phyloP scores from a whole-genome alignment of 2,329 filamentous ascomycete genomes.

The Claviceps pusilla region DNA sequence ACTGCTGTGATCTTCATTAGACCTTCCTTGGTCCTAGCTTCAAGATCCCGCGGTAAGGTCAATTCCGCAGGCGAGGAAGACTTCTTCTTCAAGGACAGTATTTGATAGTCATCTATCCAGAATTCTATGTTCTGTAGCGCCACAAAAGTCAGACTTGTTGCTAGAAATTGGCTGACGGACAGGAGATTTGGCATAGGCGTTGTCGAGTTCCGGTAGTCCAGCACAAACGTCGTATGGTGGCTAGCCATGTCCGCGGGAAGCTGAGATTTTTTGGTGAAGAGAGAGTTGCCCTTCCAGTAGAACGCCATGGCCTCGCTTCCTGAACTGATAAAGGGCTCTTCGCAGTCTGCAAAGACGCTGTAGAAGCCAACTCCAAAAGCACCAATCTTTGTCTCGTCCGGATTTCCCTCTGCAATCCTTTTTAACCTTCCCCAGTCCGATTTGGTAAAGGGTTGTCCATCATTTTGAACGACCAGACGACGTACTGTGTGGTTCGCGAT shows the following conservation, averaged over 20 bases:
- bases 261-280: slow-evolving; percentile 78
- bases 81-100: slow-evolving; percentile 71
- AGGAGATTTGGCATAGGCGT: slow-evolving; percentile 76
- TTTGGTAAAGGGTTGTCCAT: slow-evolving; percentile 73
- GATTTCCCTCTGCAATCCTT: slow-evolving; percentile 96
- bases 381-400: slow-evolving; percentile 96
- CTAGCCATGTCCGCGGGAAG: slow-evolving; percentile 52
- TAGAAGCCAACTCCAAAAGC: slow-evolving; percentile 98
- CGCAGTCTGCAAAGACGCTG: slow-evolving; percentile 94
- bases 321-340: slow-evolving; percentile 92
- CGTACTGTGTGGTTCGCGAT: slow-evolving; percentile 74
- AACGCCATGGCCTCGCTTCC: slow-evolving; percentile 92
- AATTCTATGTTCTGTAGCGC: slow-evolving; percentile 76
- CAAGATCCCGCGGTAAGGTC: slow-evolving; percentile 60
- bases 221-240: slow-evolving; percentile 73
- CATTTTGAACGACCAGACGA: slow-evolving; percentile 80
- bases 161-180: slow-evolving; percentile 79
- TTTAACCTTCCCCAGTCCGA: slow-evolving; percentile 91
- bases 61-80: slow-evolving; percentile 62
- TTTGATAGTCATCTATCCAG: slow-evolving; percentile 73
- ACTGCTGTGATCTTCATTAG: slow-evolving; percentile 77
- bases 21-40: slow-evolving; percentile 69
- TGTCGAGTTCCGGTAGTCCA: slow-evolving; percentile 82
- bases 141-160: slow-evolving; percentile 92
- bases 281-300: slow-evolving; percentile 97